phyloP scores from a whole-genome alignment of 2,329 filamentous ascomycete species.

The Fusarium udum region DNA sequence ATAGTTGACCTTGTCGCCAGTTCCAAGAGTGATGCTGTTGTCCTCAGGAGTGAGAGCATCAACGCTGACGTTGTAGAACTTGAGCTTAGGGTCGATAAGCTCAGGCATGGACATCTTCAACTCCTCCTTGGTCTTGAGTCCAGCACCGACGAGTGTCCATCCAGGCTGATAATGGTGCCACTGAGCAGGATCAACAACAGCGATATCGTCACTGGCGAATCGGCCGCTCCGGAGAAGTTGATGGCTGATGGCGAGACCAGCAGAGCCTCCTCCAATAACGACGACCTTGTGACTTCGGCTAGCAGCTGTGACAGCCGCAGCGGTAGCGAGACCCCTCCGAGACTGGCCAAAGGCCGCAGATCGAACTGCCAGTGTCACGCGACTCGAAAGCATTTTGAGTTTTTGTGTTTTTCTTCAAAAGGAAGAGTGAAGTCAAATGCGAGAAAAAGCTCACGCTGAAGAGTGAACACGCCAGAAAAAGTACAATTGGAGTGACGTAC shows the following conservation, averaged over 20 bases:
- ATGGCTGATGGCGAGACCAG: slow-evolving; percentile 72
- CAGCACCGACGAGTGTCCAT: slow-evolving; percentile 75
- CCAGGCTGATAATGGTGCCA: slow-evolving; percentile 76
- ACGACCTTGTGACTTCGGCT: slow-evolving; percentile 67
- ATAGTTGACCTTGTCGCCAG: slow-evolving; percentile 66
- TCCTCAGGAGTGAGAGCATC: slow-evolving; percentile 62
- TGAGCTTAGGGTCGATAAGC: slow-evolving; percentile 68
- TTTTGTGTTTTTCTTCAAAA: neutral
- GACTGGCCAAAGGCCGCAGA: slow-evolving; percentile 4
- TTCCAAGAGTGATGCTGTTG: slow-evolving; percentile 64
- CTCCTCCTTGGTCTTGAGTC: slow-evolving; percentile 70
- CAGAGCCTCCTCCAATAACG: slow-evolving; percentile 72
- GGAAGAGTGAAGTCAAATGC: neutral
- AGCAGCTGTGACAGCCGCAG: slow-evolving; percentile 23
- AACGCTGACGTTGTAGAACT: slow-evolving; percentile 66
- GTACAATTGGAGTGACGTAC: slow-evolving; percentile 7
- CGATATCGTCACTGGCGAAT: slow-evolving; percentile 68
- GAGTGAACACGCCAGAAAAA: slow-evolving; percentile 22
- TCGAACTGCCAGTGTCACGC: slow-evolving; percentile 26
- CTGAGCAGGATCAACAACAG: slow-evolving; percentile 68
- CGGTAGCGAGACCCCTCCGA: slow-evolving; percentile 21
- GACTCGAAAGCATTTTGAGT: slow-evolving; percentile 38
- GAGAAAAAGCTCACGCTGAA: slow-evolving; percentile 17
- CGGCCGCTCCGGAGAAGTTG: slow-evolving; percentile 70
- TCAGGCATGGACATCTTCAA: slow-evolving; percentile 60